Evolutionary conservation across 2,329 filamentous ascomycete genomes (phyloP).

Genomic region (Epichloe sylvatica): DNA sequence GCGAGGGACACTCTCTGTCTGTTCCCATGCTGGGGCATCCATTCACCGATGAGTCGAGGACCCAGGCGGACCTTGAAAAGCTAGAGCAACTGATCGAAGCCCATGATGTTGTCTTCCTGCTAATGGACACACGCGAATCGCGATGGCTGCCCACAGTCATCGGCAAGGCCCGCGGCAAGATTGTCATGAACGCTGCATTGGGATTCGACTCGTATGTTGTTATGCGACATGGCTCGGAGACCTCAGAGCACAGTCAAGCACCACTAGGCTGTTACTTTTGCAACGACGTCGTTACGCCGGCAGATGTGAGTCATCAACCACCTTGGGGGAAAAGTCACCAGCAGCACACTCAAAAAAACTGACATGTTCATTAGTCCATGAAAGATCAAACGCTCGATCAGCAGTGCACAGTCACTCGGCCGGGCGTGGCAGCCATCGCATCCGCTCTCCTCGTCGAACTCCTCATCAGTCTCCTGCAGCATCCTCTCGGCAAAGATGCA

Average conservation of each 20-base stretch:
- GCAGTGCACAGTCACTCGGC: slow-evolving; percentile 92
- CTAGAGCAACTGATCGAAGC: slow-evolving; percentile 62
- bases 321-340: not conserved
- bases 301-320: slow-evolving; percentile 54
- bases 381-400: slow-evolving; percentile 94
- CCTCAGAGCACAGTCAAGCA: slow-evolving; percentile 38
- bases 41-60: slow-evolving; percentile 56
- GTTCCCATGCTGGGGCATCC: slow-evolving; percentile 96
- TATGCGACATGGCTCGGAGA: slow-evolving; percentile 78
- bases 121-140: slow-evolving; percentile 92
- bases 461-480: slow-evolving; percentile 74
- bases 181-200: slow-evolving; percentile 91
- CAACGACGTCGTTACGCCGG: slow-evolving; percentile 90
- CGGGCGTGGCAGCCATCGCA: slow-evolving; percentile 82
- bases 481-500: slow-evolving; percentile 55
- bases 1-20: slow-evolving; percentile 63
- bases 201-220: slow-evolving; percentile 96
- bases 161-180: slow-evolving; percentile 83
- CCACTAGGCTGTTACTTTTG: slow-evolving; percentile 95
- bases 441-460: slow-evolving; percentile 85
- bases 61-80: slow-evolving; percentile 59
- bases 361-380: slow-evolving; percentile 50
- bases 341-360: not conserved
- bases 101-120: slow-evolving; percentile 87
- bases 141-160: slow-evolving; percentile 93